These are phyloP conservation scores for Saccharomyces hybrid DNA, from an alignment of 1,139 yeast genomes.

Conservation along the genomic window DNA sequence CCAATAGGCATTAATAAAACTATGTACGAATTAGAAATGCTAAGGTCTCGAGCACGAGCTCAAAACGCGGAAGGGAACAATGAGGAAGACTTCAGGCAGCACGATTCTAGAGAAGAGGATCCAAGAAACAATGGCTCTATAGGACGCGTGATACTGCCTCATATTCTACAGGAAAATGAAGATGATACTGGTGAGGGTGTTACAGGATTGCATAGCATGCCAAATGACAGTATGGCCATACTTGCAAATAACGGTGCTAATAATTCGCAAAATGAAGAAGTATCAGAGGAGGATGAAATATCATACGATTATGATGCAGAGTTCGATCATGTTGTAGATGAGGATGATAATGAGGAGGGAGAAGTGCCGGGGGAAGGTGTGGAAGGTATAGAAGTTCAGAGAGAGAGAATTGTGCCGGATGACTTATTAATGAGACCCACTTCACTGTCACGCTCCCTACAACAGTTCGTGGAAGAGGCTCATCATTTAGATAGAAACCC, in stretches of 20 bases:
- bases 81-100: neutral
- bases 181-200: conserved; percentile 6
- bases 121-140: neutral
- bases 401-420: neutral
- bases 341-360: conserved; percentile 14
- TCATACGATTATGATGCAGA: conserved; percentile 21
- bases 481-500: conserved; percentile 14
- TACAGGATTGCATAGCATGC: conserved; percentile 4
- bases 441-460: conserved; percentile 8
- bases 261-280: conserved; percentile 3
- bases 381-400: neutral
- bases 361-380: conserved; percentile 1
- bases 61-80: conserved; percentile 1
- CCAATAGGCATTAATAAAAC: conserved; percentile 27
- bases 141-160: neutral
- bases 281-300: conserved; percentile 13
- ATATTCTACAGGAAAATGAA: conserved; percentile 10
- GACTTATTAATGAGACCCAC: neutral
- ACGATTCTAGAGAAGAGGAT: neutral
- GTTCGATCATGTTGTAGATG: conserved; percentile 17
- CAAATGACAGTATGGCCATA: neutral
- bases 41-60: neutral
- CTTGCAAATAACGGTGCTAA: neutral
- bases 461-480: conserved; percentile 22
- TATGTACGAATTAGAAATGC: conserved; percentile 13